Percentiles rank a stretch among this genome's conserved stretches.
phyloP scores from a whole-genome alignment of 2,329 filamentous ascomycete genomes.

The Ceratocystis cacaofunesta region DNA sequence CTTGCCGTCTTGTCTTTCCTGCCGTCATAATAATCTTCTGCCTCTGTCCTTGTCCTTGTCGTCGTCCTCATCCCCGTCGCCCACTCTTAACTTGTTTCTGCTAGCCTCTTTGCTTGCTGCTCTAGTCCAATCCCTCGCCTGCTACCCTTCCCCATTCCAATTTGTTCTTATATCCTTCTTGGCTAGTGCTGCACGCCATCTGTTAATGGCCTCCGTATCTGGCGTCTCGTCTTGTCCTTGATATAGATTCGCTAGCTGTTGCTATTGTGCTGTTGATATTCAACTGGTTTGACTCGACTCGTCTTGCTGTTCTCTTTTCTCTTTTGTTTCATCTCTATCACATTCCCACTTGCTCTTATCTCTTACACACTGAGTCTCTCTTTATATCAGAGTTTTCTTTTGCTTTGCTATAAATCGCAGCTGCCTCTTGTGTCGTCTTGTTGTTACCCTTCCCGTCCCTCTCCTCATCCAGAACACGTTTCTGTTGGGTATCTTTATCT shows the following conservation, averaged over 20 bases:
- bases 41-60: conserved; percentile 5
- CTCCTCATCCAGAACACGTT: neutral
- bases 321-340: too few species aligned
- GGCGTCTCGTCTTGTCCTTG: too few species aligned
- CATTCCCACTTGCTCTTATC: too few species aligned
- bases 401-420: neutral
- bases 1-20: too few species aligned
- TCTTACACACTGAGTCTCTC: neutral
- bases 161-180: neutral
- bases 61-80: neutral
- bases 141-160: conserved; percentile 2
- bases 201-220: too few species aligned
- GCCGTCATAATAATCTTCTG: neutral
- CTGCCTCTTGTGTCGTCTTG: neutral
- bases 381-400: neutral
- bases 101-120: conserved; percentile 11
- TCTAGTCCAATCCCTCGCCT: neutral
- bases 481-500: neutral
- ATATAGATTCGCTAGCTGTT: too few species aligned
- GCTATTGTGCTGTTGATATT: too few species aligned
- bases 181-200: neutral
- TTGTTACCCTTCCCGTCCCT: neutral
- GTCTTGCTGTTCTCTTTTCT: too few species aligned
- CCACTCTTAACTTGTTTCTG: neutral
- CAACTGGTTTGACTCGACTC: too few species aligned